Evolutionary conservation across 352 stramenopile genomes (phyloP), one percentile per base, ranked within the genome.

Genomic region (Paralagenidium karlingii): DNA sequence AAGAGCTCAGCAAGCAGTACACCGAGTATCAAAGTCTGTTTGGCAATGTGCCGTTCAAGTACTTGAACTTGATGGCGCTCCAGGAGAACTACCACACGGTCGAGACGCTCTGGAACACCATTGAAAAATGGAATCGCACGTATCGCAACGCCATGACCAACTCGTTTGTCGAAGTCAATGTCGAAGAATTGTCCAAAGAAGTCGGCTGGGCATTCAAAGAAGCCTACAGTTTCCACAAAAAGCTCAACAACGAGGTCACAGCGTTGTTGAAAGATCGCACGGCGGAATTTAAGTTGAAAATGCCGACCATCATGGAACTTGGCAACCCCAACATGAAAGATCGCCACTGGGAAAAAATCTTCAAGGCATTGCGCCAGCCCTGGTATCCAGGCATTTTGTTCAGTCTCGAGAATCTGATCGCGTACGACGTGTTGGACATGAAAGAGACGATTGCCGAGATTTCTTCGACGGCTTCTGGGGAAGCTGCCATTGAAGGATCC

Each of bases 301-400:
- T 97, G 20, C 85, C 90, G 6, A 85, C 86, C 2, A 79, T 97
- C 29, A 55, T 95, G 9, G 86, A 97, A 34, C 64, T 97, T 10
- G 79, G 90, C 5, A 96, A 94, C 34, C 74, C 80, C 0, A 58
- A 67, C 6, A 90, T 97, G 58, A 95, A 96, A 58, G 85, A 95
- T 33, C 81, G 90, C 1, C 91, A 97, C 58, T 97, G 91, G 91
- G 78, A 95, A 40, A 84, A 90, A 50, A 95, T 97, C 24, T 95
- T 96, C 53, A 89, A 95, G 47, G 67, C 77, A 9, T 46, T 94
- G 18, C 66, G 80, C 5, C 79, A 93, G 45, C 75, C 79, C 16
- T 94, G 76, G 70, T 92, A 93, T 40, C 78, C 80, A 16, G 82
- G 85, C 0, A 88, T 94, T 40, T 31, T 79, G 16, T 95, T 96